phyloP scores from a whole-genome alignment of 805 yeast species.

The Helenozyma baotianmanensis region DNA sequence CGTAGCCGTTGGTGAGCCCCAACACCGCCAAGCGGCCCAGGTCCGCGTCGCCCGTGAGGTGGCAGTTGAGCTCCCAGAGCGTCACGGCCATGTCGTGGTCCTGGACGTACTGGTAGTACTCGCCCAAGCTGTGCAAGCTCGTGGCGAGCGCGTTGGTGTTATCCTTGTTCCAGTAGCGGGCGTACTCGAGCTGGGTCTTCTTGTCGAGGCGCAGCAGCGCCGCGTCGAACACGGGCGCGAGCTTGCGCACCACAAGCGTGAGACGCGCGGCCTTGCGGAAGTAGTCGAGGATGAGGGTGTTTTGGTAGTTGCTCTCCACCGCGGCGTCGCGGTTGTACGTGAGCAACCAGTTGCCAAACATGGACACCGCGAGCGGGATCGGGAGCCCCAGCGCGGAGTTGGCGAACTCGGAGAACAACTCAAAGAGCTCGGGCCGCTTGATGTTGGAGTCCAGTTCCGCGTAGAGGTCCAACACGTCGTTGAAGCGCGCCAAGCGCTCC shows the following conservation, averaged over 20 bases:
- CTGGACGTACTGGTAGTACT: constrained; percentile 16
- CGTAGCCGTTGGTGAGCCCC: constrained; percentile 19
- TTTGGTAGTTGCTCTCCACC: constrained; percentile 16
- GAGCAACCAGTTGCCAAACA: constrained; percentile 24
- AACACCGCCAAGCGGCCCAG: constrained; percentile 19
- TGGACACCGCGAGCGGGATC: constrained; percentile 21
- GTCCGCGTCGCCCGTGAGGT: constrained; percentile 18
- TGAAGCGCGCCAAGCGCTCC: constrained; percentile 8
- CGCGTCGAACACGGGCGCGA: constrained; percentile 9
- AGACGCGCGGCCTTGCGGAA: constrained; percentile 19
- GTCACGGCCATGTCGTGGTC: constrained; percentile 17
- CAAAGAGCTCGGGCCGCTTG: constrained; percentile 15
- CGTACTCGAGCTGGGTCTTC: constrained; percentile 2
- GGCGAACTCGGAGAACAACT: constrained; percentile 15
- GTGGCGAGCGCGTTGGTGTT: constrained; percentile 15
- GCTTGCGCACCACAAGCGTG: constrained; percentile 13
- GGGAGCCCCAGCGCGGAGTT: constrained; percentile 12
- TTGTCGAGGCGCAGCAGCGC: constrained; percentile 1
- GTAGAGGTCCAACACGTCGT: constrained; percentile 15
- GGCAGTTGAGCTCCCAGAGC: constrained; percentile 20
- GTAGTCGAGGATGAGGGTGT: constrained; percentile 17
- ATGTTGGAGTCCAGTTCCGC: constrained; percentile 12
- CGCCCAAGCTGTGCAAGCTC: constrained; percentile 17
- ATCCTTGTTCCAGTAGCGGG: constrained; percentile 14
- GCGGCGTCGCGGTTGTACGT: constrained; percentile 14